Evolutionary conservation across 2,329 filamentous ascomycete genomes (phyloP).

Genomic region (Hypomyces rosellus): DNA sequence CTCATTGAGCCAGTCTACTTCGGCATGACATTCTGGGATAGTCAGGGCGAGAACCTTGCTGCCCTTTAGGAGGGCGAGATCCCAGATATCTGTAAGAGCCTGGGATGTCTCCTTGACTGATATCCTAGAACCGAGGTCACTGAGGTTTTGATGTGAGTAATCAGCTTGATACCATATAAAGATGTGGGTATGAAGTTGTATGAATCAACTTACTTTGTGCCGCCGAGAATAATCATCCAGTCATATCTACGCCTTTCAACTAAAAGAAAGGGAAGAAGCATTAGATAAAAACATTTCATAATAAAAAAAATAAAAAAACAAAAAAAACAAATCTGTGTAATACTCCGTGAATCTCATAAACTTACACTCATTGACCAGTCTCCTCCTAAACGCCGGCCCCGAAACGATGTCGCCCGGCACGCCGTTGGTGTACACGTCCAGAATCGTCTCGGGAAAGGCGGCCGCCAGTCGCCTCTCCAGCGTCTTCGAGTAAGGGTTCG

Average conservation of each 20-base stretch:
- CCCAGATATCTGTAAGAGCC: conserved; percentile 44
- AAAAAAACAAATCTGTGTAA: background rate
- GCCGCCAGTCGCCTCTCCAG: conserved; percentile 41
- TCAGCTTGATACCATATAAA: background rate
- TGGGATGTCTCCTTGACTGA: conserved; percentile 39
- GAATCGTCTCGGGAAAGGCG: conserved; percentile 36
- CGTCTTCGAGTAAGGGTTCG: conserved; percentile 48
- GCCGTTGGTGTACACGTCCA: conserved; percentile 44
- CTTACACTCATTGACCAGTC: conserved; percentile 33
- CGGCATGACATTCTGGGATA: conserved; percentile 45
- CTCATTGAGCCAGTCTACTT: conserved; percentile 22
- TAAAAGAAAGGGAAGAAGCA: conserved; percentile 6
- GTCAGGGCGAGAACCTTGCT: conserved; percentile 58
- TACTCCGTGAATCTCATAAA: conserved; percentile 1
- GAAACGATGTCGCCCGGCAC: conserved; percentile 45
- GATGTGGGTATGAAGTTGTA: background rate
- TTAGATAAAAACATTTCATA: background rate
- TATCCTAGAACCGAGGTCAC: conserved; percentile 43
- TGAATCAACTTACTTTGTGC: conserved; percentile 49
- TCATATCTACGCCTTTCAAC: conserved; percentile 35
- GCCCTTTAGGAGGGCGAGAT: conserved; percentile 40
- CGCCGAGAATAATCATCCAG: conserved; percentile 58
- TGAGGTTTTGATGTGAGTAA: background rate
- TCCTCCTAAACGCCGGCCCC: conserved; percentile 23
- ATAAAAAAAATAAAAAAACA: too few species aligned